Conservation (phyloP, 768 basidiomycete species). For the Chalciporus chontae region DNA sequence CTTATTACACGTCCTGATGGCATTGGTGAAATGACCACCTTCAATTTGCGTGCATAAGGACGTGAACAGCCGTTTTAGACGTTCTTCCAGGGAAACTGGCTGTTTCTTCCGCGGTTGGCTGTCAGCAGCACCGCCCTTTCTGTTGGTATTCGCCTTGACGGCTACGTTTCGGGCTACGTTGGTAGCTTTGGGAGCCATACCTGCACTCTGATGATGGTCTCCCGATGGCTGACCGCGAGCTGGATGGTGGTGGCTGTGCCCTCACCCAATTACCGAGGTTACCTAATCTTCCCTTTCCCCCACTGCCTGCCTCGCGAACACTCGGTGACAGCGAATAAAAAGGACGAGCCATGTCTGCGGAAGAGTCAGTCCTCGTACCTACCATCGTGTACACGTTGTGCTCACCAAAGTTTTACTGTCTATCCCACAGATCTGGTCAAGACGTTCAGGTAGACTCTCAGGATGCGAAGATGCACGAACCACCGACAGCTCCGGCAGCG, state of each 20-base stretch:
- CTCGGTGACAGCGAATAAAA: conserved; percentile 14
- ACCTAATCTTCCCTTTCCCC: conserved; percentile 13
- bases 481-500: conserved; percentile 44
- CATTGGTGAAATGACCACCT: conserved; percentile 81
- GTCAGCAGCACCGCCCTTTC: conserved; percentile 3
- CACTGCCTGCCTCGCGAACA: background rate
- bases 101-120: conserved; percentile 20
- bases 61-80: conserved; percentile 61
- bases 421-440: conserved; percentile 25
- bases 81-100: conserved; percentile 21
- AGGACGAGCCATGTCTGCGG: conserved; percentile 43
- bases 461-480: conserved; percentile 36
- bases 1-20: conserved; percentile 90
- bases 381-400: background rate
- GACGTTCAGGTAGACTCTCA: conserved; percentile 31
- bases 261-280: conserved; percentile 21
- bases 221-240: background rate
- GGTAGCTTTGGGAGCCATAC: conserved; percentile 21
- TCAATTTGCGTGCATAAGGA: conserved; percentile 87
- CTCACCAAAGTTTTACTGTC: background rate
- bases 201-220: background rate
- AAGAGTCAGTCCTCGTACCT: conserved; percentile 41
- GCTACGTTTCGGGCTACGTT: background rate
- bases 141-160: background rate
- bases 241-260: conserved; percentile 11